Base-by-base conservation (phyloP, 441 rosid genomes). In the Jatropha multifida region DNA sequence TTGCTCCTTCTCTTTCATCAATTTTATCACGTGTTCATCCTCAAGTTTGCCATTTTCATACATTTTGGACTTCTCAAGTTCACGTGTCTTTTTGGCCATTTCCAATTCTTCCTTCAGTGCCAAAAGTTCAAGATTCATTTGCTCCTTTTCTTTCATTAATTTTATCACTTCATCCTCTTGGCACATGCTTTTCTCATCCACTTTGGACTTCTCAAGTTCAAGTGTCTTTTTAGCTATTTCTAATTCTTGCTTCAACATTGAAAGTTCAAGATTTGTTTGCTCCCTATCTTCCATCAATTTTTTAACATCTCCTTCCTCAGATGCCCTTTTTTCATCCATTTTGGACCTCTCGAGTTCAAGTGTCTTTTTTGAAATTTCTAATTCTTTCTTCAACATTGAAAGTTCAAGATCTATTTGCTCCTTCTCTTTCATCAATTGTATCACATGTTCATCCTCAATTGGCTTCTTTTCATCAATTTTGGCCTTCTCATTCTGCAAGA, bases 381-480 rank as follows among this genome's bases (percentile, higher is more conserved):
- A 78, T 76, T 94, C 93, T 77, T 80, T 82, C 78, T 80, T 91
- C 80, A 87, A 37, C 18, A 79, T 72, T 2, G 87, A 79, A 46
- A 90, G 71, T 69, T 87, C 85, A 17, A 46, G 32, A 58, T 62
- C 27, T 4, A 68, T 78, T 59, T 84, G 86, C 55, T 85, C 87
- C 46, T 80, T 87, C 73, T 88, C 91, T 82, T 77, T 87, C 75
- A 77, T 51, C 71, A 79, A 65, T 74, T 77, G 83, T 15, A 73
- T 80, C 77, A 81, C 67, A 71, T 86, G 84, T 65, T 81, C 78
- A 14, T 74, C 90, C 52, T 83, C 89, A 59, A 61, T 68, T 75
- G 78, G 85, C 82, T 78, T 87, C 69, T 81, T 82, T 62, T 86
- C 92, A 81, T 92, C 92, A 48, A 85, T 68, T 71, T 81, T 85